phyloP scores from a whole-genome alignment of 768 basidiomycete species.

The Mycena amicta region DNA sequence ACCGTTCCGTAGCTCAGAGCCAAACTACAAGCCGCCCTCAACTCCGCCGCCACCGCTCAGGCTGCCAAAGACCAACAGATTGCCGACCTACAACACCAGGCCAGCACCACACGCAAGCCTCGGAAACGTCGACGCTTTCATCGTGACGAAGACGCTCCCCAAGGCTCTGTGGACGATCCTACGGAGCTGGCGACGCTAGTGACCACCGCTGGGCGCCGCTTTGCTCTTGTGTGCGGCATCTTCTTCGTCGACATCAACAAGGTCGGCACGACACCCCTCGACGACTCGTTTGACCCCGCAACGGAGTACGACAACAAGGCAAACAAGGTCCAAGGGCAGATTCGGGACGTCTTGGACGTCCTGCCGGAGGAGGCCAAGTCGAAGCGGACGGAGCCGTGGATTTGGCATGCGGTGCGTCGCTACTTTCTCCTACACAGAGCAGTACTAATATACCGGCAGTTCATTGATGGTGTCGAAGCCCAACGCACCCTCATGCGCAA shows the following conservation, averaged over 20 bases:
- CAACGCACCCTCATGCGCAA: conserved; percentile 1
- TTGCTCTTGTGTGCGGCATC: conserved; percentile 1
- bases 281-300: conserved; percentile 1
- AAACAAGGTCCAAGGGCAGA: conserved; percentile 8
- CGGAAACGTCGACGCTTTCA: conserved; percentile 12
- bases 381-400: conserved; percentile 1
- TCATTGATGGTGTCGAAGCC: conserved; percentile 4
- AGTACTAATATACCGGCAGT: too few relatives aligned
- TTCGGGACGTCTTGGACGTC: neutral
- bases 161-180: conserved; percentile 5
- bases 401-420: conserved; percentile 6
- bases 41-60: neutral
- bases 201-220: conserved; percentile 9
- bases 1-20: neutral
- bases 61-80: neutral
- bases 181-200: conserved; percentile 1
- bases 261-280: neutral
- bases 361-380: conserved; percentile 4
- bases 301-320: conserved; percentile 7
- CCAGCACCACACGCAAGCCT: neutral
- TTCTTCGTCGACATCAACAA: conserved; percentile 1
- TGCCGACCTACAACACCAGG: conserved; percentile 8
- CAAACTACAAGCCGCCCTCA: neutral
- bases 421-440: too few relatives aligned
- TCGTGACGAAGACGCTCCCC: conserved; percentile 2